A percentile compares a stretch with the other conserved stretches of the same genome.
phyloP scores from a whole-genome alignment of 768 basidiomycete species.

The Antrodiella citrinella region DNA sequence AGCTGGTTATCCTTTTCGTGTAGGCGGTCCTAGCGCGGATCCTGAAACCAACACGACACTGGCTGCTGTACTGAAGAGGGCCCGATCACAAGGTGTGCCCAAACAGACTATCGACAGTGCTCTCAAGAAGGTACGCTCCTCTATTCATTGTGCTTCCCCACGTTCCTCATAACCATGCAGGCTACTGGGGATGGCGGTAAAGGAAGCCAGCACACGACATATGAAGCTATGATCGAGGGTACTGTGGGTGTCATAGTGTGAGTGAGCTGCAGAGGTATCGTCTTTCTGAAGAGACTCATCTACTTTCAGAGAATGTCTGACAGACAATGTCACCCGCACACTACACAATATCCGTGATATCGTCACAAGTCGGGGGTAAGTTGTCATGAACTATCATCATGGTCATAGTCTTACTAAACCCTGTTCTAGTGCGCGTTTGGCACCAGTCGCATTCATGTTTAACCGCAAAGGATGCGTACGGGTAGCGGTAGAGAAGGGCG shows the following conservation, averaged over 20 bases:
- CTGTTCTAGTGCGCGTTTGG: conserved; percentile 42
- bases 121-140: conserved; percentile 38
- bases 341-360: conserved; percentile 47
- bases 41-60: conserved; percentile 47
- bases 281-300: too few species aligned
- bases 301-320: conserved; percentile 44
- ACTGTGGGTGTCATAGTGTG: conserved; percentile 60
- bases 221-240: conserved; percentile 53
- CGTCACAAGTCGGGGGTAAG: conserved; percentile 40
- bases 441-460: conserved; percentile 64
- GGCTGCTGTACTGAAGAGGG: conserved; percentile 45
- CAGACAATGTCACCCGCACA: conserved; percentile 61
- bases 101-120: conserved; percentile 64
- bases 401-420: too few species aligned
- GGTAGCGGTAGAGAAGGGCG: conserved; percentile 29
- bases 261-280: too few species aligned
- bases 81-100: conserved; percentile 51
- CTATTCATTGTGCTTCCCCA: background rate
- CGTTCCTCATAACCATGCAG: conserved; percentile 20
- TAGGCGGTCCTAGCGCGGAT: conserved; percentile 52
- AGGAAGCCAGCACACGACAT: conserved; percentile 40
- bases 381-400: background rate
- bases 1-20: too few species aligned
- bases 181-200: conserved; percentile 40
- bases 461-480: conserved; percentile 44